Evolutionary conservation across 495 filamentous ascomycete species (phyloP).

Genomic region (Cladorrhinum samala): DNA sequence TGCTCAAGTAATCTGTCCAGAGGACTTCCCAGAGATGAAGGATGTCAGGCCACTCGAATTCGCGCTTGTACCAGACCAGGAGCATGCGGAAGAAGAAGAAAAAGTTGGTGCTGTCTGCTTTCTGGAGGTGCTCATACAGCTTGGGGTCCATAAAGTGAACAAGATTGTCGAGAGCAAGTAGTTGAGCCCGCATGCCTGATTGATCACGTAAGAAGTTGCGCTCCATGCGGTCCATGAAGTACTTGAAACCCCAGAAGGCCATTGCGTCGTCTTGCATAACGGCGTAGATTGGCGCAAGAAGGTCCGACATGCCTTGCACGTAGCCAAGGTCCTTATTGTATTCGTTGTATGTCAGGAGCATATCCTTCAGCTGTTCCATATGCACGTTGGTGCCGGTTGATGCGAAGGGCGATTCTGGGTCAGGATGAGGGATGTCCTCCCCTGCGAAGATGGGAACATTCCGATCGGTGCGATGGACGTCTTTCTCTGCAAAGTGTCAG

Average conservation of each 20-base stretch:
- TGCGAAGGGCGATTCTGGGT: conserved; percentile 92
- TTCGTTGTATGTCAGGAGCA: conserved; percentile 97
- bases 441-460: conserved; percentile 88
- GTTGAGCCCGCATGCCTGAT: conserved; percentile 87
- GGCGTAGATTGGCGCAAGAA: conserved; percentile 92
- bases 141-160: conserved; percentile 95
- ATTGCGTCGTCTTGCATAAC: conserved; percentile 95
- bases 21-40: conserved; percentile 86
- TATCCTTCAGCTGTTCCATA: conserved; percentile 97
- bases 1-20: conserved; percentile 87
- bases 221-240: conserved; percentile 96
- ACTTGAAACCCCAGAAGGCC: conserved; percentile 94
- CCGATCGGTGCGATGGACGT: conserved; percentile 94
- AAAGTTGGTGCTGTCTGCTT: conserved; percentile 92
- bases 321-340: conserved; percentile 91
- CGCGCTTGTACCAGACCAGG: conserved; percentile 96
- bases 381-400: conserved; percentile 91
- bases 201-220: conserved; percentile 96
- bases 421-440: conserved; percentile 96
- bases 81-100: conserved; percentile 99
- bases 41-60: conserved; percentile 84
- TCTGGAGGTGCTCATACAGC: conserved; percentile 83
- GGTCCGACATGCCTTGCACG: conserved; percentile 97
- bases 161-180: conserved; percentile 84
- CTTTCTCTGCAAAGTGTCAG: conserved; percentile 69